Evolutionary conservation across 345 rosid species (phyloP), one percentile per base, ranked within the genome.

Genomic region (Eucalyptus leucophloia): DNA sequence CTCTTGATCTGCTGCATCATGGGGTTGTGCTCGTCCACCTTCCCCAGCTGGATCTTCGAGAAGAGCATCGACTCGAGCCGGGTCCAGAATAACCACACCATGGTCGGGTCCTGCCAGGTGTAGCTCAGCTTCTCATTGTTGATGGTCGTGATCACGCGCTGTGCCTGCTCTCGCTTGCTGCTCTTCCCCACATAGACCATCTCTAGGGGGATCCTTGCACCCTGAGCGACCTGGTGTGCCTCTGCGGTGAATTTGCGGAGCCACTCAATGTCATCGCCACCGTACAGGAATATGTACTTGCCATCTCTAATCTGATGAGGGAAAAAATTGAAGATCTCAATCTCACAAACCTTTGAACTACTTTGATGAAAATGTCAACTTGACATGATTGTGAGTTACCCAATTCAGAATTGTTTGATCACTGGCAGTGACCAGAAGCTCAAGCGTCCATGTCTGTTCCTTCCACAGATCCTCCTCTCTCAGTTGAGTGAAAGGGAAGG

Each of bases 1-100:
- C 92, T 95, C 94, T 96, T 96, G 95, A 96, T 96, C 88, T 94
- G 95, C 91, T 93, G 95, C 96, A 95, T 95, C 91, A 92, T 91
- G 37, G 91, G 92, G 89, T 96, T 98, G 12, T 92, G 90, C 60
- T 95, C 98, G 86, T 96, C 98, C 7, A 91, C 92, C 87, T 90
- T 94, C 86, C 95, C 96, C 6, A 95, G 94, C 91, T 97, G 99
- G 90, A 96, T 94, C 93, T 96, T 96, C 88, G 98, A 95, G 94
- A 94, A 96, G n/a, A 96, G 69, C 99, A 97, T 96, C 91, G 96
- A 95, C 91, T 95, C 94, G 3, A 97, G 91, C 88, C 99, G 92
- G 40, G 95, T 95, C 99, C 99, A 96, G 89, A 97, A 96, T 95
- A 94, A 95, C 99, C 98, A 95, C 62, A 97, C 93, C 94, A 94